Conservation (phyloP, 257 asterid species). For the Salvia splendens region DNA sequence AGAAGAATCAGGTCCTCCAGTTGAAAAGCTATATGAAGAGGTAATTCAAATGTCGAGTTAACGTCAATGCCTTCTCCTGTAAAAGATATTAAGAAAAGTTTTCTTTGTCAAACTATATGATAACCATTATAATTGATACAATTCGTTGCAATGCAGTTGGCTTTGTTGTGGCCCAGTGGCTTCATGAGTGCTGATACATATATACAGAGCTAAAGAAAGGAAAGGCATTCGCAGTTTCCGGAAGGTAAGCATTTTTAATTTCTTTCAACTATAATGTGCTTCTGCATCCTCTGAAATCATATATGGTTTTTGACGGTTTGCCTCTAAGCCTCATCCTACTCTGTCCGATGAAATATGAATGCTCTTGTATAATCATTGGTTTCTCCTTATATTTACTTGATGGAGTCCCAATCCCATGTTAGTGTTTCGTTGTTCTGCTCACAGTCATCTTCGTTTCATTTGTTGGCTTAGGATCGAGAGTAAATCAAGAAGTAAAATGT, state of each 20-base stretch:
- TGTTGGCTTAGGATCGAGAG: conserved; percentile 55
- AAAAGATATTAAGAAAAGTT: too few species aligned
- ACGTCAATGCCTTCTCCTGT: not conserved
- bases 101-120: not conserved
- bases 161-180: conserved; percentile 81
- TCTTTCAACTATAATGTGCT: not conserved
- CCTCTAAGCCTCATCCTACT: too few species aligned
- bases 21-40: conserved; percentile 85
- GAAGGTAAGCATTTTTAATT: conserved; percentile 49
- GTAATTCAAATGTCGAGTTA: conserved; percentile 40
- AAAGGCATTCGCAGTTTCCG: conserved; percentile 40
- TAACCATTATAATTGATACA: conserved; percentile 7
- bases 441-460: not conserved
- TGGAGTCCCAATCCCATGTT: too few species aligned
- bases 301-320: too few species aligned
- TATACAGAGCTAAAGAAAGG: conserved; percentile 75
- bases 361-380: too few species aligned
- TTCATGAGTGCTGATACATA: conserved; percentile 70
- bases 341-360: too few species aligned
- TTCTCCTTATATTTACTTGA: too few species aligned
- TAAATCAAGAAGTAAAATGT: conserved; percentile 60
- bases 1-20: conserved; percentile 81
- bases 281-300: not conserved
- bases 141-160: conserved; percentile 55
- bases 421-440: conserved; percentile 1